Conservation (phyloP, 441 rosid genomes). For the Syzygium syzygioides region DNA sequence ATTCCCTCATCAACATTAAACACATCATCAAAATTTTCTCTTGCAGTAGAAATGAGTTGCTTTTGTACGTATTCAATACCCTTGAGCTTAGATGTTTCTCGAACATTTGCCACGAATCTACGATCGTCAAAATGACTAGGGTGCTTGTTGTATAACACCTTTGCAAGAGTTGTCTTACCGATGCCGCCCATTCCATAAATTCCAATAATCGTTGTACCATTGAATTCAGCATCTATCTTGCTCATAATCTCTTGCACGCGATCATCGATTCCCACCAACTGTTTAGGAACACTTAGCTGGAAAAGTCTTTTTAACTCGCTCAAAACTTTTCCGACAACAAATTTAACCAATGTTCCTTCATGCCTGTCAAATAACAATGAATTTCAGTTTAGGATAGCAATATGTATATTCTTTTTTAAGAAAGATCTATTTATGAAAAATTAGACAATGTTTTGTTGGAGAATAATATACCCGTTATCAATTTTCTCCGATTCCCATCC, state of each 20-base stretch:
- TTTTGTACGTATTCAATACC: not conserved
- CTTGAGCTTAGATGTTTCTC: not conserved
- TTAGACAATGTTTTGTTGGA: too few relatives aligned
- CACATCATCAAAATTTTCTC: not conserved
- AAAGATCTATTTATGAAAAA: not conserved
- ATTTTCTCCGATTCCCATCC: not conserved
- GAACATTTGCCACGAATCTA: not conserved
- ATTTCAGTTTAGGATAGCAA: not conserved
- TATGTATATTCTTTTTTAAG: fast-evolving
- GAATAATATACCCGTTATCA: not conserved
- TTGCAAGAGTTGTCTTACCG: too few relatives aligned
- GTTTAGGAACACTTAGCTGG: too few relatives aligned
- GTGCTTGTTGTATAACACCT: not conserved
- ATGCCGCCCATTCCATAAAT: too few relatives aligned
- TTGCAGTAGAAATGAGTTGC: not conserved
- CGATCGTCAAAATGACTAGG: fast-evolving
- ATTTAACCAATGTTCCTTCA: not conserved
- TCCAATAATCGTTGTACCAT: not conserved
- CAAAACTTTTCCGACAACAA: not conserved
- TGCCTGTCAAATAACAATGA: not conserved
- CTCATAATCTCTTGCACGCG: not conserved
- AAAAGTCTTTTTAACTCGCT: too few relatives aligned
- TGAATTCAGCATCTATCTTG: not conserved
- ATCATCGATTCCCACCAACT: not conserved
- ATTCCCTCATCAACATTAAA: not conserved